These are phyloP conservation scores for Pigoraptor vietnamica DNA, from an alignment of 78 protist species.

Conservation along the genomic window DNA sequence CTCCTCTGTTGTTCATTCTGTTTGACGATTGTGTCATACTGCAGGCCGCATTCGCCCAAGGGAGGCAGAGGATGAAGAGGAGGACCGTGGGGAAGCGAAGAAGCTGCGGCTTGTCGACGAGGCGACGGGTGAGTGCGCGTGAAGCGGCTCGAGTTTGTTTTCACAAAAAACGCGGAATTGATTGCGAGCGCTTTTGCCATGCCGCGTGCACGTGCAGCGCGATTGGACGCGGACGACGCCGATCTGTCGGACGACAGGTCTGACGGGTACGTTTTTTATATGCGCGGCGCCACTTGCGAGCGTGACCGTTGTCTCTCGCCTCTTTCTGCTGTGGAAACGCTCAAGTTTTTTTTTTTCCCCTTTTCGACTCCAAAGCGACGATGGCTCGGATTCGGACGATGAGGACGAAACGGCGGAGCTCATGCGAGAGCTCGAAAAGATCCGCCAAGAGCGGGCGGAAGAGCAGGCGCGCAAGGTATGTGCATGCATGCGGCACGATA, in stretches of 20 bases:
- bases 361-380: too few relatives aligned
- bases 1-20: too few relatives aligned
- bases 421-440: constrained; percentile 49
- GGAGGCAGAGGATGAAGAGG: not conserved
- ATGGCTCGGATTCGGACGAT: not conserved
- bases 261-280: too few relatives aligned
- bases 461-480: constrained; percentile 28
- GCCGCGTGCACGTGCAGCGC: not conserved
- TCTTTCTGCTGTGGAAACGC: too few relatives aligned
- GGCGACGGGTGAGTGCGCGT: not conserved
- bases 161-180: too few relatives aligned
- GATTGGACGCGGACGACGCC: not conserved
- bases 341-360: too few relatives aligned
- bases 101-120: not conserved
- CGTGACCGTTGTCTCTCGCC: not conserved
- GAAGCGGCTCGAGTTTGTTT: too few relatives aligned
- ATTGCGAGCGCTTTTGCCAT: not conserved
- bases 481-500: not conserved
- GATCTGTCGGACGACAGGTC: not conserved
- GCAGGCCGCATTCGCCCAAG: too few relatives aligned
- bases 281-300: not conserved
- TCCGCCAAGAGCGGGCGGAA: constrained; percentile 57
- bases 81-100: not conserved
- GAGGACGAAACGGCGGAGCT: constrained; percentile 61
- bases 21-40: too few relatives aligned